These are phyloP conservation scores for Prunus fruticosa DNA, from an alignment of 306 rosid species.

Conservation along the genomic window DNA sequence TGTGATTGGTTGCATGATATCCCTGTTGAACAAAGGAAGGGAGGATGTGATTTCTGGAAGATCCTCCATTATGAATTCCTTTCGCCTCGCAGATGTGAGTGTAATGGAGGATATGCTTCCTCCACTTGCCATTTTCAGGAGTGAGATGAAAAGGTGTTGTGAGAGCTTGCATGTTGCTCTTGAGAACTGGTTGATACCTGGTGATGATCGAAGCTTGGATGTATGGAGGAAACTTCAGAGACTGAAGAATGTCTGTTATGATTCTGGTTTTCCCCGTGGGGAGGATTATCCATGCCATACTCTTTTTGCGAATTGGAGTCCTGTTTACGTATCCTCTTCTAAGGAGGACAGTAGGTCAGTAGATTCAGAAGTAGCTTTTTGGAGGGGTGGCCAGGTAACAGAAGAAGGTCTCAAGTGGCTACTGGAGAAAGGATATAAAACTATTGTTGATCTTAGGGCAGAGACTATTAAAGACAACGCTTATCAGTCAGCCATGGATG, in stretches of 20 bases:
- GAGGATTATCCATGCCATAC: constrained; percentile 72
- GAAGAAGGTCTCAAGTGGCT: constrained; percentile 93
- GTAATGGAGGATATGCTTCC: constrained; percentile 61
- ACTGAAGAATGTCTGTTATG: constrained; percentile 86
- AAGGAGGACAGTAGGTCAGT: constrained; percentile 41
- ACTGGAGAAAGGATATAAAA: constrained; percentile 65
- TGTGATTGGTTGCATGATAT: constrained; percentile 78
- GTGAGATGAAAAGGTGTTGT: constrained; percentile 92
- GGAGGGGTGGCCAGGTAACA: constrained; percentile 97
- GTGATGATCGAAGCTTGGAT: constrained; percentile 56
- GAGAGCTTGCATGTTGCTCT: constrained; percentile 95
- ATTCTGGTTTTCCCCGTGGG: constrained; percentile 64
- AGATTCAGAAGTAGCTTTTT: constrained; percentile 68
- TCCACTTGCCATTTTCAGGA: constrained; percentile 74
- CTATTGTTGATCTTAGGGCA: constrained; percentile 81
- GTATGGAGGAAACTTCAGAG: constrained; percentile 96
- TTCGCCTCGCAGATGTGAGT: constrained; percentile 32
- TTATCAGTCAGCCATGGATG: constrained; percentile 48
- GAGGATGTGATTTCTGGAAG: constrained; percentile 87
- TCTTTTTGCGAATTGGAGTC: constrained; percentile 82
- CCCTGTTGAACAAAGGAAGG: constrained; percentile 69
- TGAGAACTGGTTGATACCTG: constrained; percentile 60
- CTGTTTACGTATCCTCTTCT: constrained; percentile 50
- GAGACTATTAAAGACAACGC: constrained; percentile 67
- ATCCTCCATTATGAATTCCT: constrained; percentile 42